A percentile compares a stretch with the other conserved stretches of the same genome.
These are phyloP conservation scores for Apiotrichum montevideense DNA, from an alignment of 1,284 basidiomycete genomes.

Conservation along the genomic window DNA sequence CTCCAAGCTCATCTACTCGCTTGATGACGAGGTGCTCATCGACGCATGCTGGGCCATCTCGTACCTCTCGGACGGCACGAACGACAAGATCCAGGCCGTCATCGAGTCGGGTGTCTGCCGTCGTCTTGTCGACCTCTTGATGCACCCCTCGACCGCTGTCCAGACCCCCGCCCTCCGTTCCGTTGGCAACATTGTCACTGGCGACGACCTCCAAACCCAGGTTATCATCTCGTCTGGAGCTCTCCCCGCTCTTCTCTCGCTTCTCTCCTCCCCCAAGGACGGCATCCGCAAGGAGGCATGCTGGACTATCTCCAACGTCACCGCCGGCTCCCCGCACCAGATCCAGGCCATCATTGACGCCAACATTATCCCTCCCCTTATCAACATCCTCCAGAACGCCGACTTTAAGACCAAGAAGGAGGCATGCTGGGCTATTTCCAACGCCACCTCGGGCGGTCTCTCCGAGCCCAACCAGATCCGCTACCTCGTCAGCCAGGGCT, in stretches of 20 bases:
- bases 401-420: slow-evolving; percentile 99
- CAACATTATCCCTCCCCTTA: slow-evolving; percentile 90
- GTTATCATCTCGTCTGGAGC: slow-evolving; percentile 96
- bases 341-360: slow-evolving; percentile 73
- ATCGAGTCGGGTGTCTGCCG: slow-evolving; percentile 98
- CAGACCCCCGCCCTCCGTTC: slow-evolving; percentile 97
- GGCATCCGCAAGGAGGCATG: slow-evolving; percentile 88
- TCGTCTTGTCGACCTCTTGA: slow-evolving; percentile 92
- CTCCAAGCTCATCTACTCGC: slow-evolving; percentile 97
- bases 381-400: slow-evolving; percentile 94
- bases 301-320: slow-evolving; percentile 99
- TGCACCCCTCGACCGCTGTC: slow-evolving; percentile 96
- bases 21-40: slow-evolving; percentile 98
- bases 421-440: slow-evolving; percentile 99
- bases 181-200: slow-evolving; percentile 97
- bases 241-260: slow-evolving; percentile 81
- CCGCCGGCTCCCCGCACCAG: slow-evolving; percentile 91
- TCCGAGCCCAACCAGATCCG: slow-evolving; percentile 97
- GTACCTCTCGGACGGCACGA: slow-evolving; percentile 97
- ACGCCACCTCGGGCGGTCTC: slow-evolving; percentile 95
- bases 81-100: slow-evolving; percentile 99
- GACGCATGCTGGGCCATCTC: slow-evolving; percentile 99
- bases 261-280: slow-evolving; percentile 92
- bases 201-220: slow-evolving; percentile 97
- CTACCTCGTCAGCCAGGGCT: slow-evolving; percentile 94